Base-by-base conservation (phyloP, 2,329 filamentous ascomycete genomes). In the Macrophomina phaseolina region DNA sequence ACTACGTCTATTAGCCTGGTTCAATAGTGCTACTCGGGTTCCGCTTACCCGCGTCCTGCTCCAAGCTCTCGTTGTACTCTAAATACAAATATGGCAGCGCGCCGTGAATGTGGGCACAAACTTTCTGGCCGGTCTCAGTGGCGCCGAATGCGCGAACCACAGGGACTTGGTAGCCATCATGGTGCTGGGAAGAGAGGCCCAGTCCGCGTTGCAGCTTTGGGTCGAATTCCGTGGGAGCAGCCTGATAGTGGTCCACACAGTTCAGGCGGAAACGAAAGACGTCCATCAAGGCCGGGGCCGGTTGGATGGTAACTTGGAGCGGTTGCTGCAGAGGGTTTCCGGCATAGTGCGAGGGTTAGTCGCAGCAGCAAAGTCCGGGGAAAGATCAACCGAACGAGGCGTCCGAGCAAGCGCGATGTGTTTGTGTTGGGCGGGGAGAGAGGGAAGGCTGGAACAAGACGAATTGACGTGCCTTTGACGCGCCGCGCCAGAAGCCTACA, bases 81-180 rank as follows among this genome's bases (percentile, higher is more conserved):
- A 99, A 84, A 76, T 93, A 98, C n/a, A 98, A 82, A 76, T 99
- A 99, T 1, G 95, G 95, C 73, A 99, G 94, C 28, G 92, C 93
- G 68, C 96, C 95, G 79, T 98, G 95, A 66, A 99, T 88, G 81
- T 99, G 95, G 36, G 92, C 92, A 81, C 95, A 97, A 16, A 97
- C 93, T 76, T 96, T 97, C 80, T 98, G 94, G 0, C 95, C 95
- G 0, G 93, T 95, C 77, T 97, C 93, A 0, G 94, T 97, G 3
- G 93, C 90, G 0, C 95, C 95, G 79, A 98, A 99, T 11, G 96
- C 87, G 70, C 95, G 89, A 68, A 99, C 89, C 11, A 98, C 88
- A 0, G 95, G 94, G 0, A 98, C 89, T 70, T 89, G 90, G 9
- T 91, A 90, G 40, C 87, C 86, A 68, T 87, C 89, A 69, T 84